Evolutionary conservation across 148 eudicot species (phyloP).

Genomic region (Amaranthus palmeri): DNA sequence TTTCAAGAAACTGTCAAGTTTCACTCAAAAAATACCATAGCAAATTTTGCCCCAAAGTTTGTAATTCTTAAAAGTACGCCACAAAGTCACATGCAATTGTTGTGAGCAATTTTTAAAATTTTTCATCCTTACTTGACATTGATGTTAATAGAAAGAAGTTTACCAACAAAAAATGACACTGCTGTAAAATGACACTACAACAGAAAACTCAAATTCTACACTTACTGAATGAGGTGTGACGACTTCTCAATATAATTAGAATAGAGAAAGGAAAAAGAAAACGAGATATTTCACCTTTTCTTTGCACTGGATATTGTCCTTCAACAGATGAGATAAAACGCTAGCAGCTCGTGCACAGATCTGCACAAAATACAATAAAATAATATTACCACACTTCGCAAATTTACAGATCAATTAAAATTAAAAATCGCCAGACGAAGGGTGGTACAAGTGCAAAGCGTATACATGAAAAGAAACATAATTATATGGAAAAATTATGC

Average conservation of each 20-base stretch:
- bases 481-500: background rate
- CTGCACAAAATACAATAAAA: slow-evolving; percentile 32
- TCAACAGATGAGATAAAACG: slow-evolving; percentile 69
- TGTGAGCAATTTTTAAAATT: background rate
- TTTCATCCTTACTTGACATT: background rate
- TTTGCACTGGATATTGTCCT: slow-evolving; percentile 78
- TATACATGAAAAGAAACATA: background rate
- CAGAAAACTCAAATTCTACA: background rate
- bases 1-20: no score
- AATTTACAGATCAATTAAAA: slow-evolving; percentile 2
- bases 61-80: no score
- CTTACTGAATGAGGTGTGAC: background rate
- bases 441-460: background rate
- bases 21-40: no score
- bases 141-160: background rate
- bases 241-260: background rate
- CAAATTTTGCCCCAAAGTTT: no score
- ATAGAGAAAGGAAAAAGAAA: slow-evolving; percentile 5
- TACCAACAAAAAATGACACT: background rate
- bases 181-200: background rate
- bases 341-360: slow-evolving; percentile 84
- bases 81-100: no score
- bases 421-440: background rate
- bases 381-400: background rate
- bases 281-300: slow-evolving; percentile 50